Evolutionary conservation across 2,329 filamentous ascomycete genomes (phyloP).

Genomic region (Gnomoniopsis sp.): DNA sequence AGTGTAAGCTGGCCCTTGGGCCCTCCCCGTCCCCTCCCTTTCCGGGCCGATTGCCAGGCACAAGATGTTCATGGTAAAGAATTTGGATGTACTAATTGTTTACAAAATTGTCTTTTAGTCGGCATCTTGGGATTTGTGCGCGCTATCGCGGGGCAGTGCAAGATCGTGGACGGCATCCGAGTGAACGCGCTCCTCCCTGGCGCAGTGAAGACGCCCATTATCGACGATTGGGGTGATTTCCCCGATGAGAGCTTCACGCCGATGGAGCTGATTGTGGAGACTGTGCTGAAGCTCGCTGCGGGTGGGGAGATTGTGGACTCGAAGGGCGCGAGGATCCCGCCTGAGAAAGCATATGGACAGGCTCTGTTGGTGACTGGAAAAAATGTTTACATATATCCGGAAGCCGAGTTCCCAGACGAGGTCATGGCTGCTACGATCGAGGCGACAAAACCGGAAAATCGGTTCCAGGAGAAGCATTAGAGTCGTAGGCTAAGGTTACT

Average conservation of each 20-base stretch:
- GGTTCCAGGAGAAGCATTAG: no score
- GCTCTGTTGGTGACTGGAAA: conserved; percentile 9
- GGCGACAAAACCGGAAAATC: neutral
- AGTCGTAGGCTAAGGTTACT: no score
- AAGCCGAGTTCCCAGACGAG: conserved; percentile 2
- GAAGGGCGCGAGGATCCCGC: neutral
- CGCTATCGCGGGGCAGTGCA: neutral
- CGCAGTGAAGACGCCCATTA: conserved; percentile 8
- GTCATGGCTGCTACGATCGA: conserved; percentile 1
- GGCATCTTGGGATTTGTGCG: conserved; percentile 12
- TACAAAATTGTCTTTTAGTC: neutral
- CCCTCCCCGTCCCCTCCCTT: neutral
- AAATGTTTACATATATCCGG: conserved; percentile 5
- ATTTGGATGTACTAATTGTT: neutral
- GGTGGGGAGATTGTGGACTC: conserved; percentile 8
- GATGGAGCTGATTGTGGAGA: neutral
- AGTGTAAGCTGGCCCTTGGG: conserved; percentile 4
- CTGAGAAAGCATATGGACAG: conserved; percentile 7
- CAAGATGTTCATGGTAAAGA: no score
- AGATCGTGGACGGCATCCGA: conserved; percentile 8
- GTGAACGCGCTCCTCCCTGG: conserved; percentile 13
- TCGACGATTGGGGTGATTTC: neutral
- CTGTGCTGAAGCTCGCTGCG: conserved; percentile 5
- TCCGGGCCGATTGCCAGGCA: neutral
- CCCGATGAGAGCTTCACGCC: conserved; percentile 12